Conservation (phyloP, 2,329 filamentous ascomycete species). For the Cercospora janseana region DNA sequence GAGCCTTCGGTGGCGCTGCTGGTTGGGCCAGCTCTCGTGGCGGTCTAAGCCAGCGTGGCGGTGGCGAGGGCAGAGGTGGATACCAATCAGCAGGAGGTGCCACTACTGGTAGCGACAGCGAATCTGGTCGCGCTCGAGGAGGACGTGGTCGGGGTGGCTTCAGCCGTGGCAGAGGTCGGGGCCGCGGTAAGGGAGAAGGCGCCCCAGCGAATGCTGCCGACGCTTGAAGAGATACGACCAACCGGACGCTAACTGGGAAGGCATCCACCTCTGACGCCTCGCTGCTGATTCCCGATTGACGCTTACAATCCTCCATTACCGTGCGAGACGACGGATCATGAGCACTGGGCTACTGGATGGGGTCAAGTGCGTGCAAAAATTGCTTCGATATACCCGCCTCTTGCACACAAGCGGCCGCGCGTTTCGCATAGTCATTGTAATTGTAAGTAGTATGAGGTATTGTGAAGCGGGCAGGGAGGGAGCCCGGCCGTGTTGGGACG, state of each 20-base stretch:
- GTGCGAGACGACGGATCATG: background rate
- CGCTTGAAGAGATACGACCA: conserved; percentile 26
- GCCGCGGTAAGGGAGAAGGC: conserved; percentile 31
- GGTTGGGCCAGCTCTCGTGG: conserved; percentile 65
- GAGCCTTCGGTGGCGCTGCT: conserved; percentile 51
- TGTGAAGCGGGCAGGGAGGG: no score
- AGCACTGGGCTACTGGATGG: conserved; percentile 7
- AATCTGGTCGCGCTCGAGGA: conserved; percentile 61
- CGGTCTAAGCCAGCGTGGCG: conserved; percentile 59
- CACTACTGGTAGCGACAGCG: conserved; percentile 61
- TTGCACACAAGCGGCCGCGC: conserved; percentile 21
- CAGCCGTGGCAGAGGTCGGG: conserved; percentile 53
- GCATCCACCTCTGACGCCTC: no score
- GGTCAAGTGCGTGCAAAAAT: conserved; percentile 13
- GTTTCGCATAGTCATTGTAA: conserved; percentile 20
- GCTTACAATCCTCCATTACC: no score
- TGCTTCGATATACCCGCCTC: conserved; percentile 26
- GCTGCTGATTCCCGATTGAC: no score
- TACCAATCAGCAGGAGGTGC: conserved; percentile 38
- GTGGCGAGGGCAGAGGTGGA: conserved; percentile 41
- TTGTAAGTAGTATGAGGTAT: conserved; percentile 23
- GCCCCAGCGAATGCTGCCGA: conserved; percentile 33
- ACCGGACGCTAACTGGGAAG: background rate
- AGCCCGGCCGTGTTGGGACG: no score
- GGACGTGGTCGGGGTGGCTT: conserved; percentile 44